Evolutionary conservation across 768 basidiomycete genomes (phyloP).

Genomic region (Leucosporidium yakuticum): DNA sequence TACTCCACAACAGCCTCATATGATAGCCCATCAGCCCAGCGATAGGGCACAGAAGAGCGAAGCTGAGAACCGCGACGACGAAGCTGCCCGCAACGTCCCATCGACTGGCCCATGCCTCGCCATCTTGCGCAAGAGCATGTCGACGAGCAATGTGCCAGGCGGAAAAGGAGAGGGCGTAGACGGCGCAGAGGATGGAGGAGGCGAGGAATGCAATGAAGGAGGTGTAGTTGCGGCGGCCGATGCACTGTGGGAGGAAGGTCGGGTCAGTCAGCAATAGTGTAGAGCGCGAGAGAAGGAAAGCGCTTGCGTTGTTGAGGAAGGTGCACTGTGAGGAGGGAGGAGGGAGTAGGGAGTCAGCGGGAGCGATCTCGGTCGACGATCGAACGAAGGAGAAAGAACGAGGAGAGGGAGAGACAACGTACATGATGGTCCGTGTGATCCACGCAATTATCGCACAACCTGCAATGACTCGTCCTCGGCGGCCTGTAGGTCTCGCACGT

Average conservation of each 20-base stretch:
- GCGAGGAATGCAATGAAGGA: constrained; percentile 82
- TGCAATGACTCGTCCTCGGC: constrained; percentile 90
- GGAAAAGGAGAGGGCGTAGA: constrained; percentile 29
- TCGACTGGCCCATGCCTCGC: neutral
- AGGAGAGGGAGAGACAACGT: constrained; percentile 47
- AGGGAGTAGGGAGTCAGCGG: no score
- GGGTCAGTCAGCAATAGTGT: neutral
- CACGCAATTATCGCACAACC: constrained; percentile 97
- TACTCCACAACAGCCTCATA: constrained; percentile 20
- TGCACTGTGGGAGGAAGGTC: constrained; percentile 48
- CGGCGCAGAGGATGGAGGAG: constrained; percentile 52
- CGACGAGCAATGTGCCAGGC: constrained; percentile 27
- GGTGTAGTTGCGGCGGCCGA: constrained; percentile 90
- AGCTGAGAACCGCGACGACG: constrained; percentile 10
- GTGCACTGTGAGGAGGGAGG: constrained; percentile 41
- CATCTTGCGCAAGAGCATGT: neutral
- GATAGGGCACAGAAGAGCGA: constrained; percentile 13
- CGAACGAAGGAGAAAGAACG: neutral
- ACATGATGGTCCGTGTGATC: constrained; percentile 85
- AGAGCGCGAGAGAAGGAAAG: neutral
- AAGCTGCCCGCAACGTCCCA: constrained; percentile 33
- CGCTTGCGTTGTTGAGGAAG: constrained; percentile 61
- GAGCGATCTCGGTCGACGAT: no score
- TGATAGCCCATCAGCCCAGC: constrained; percentile 32
- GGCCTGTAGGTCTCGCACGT: constrained; percentile 91